Conservation (phyloP, 2,329 filamentous ascomycete species). For the Fusarium sp. region DNA sequence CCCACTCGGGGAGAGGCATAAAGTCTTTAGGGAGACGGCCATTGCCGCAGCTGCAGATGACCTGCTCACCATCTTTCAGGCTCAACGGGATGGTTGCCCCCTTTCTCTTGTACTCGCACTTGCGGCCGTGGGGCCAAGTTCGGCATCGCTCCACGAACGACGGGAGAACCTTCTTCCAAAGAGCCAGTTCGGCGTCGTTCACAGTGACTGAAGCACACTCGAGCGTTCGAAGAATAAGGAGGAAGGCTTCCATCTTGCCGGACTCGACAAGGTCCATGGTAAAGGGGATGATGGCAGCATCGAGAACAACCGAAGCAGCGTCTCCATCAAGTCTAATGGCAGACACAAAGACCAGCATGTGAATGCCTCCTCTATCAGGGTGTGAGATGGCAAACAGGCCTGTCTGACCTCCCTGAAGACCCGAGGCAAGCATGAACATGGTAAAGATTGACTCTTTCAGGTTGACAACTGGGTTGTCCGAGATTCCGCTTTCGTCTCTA, state of each 20-base stretch:
- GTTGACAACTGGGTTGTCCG: conserved; percentile 51
- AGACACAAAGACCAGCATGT: conserved; percentile 55
- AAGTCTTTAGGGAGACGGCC: conserved; percentile 55
- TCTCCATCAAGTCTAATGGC: conserved; percentile 57
- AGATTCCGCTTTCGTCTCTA: conserved; percentile 33
- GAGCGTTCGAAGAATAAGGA: conserved; percentile 50
- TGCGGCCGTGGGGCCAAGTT: conserved; percentile 55
- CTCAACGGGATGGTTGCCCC: conserved; percentile 53
- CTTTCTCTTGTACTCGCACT: conserved; percentile 55
- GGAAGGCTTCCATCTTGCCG: conserved; percentile 50
- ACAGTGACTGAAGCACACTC: conserved; percentile 54
- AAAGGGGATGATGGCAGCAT: conserved; percentile 59
- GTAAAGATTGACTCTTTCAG: conserved; percentile 61
- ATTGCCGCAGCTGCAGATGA: conserved; percentile 59
- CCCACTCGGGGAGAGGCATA: conserved; percentile 55
- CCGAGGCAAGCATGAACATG: conserved; percentile 58
- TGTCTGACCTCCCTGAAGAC: conserved; percentile 57
- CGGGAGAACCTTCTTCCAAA: conserved; percentile 60
- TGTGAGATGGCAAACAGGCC: conserved; percentile 56
- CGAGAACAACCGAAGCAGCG: conserved; percentile 55
- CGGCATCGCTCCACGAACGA: conserved; percentile 59
- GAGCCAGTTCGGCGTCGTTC: conserved; percentile 66
- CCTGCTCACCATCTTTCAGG: conserved; percentile 46
- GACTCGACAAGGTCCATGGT: conserved; percentile 49
- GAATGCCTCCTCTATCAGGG: conserved; percentile 50